A percentile compares a stretch with the other conserved stretches of the same genome.
These are phyloP conservation scores for Wickerhamomyces sp. DNA, from an alignment of 1,139 yeast genomes.

Conservation along the genomic window DNA sequence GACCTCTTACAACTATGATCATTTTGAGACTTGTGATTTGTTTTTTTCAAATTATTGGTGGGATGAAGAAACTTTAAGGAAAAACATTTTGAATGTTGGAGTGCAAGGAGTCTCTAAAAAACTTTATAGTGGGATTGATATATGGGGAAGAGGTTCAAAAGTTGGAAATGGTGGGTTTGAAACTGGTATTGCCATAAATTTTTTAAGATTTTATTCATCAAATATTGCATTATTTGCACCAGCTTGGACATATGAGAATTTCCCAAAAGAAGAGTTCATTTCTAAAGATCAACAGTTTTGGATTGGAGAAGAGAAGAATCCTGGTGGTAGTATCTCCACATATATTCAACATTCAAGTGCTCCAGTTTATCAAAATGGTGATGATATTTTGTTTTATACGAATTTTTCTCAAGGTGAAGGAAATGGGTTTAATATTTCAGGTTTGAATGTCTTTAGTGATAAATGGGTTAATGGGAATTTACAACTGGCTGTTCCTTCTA, in stretches of 20 bases:
- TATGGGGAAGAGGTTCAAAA: constrained; percentile 36
- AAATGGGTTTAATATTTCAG: constrained; percentile 23
- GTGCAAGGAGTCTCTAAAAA: constrained; percentile 28
- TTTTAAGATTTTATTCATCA: constrained; percentile 26
- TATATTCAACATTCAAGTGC: constrained; percentile 14
- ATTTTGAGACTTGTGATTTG: constrained; percentile 27
- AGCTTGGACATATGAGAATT: constrained; percentile 37
- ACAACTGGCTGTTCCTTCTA: constrained; percentile 27
- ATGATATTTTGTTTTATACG: constrained; percentile 29
- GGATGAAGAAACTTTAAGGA: constrained; percentile 28
- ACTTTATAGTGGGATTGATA: constrained; percentile 34
- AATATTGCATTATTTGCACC: constrained; percentile 37
- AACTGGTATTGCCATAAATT: constrained; percentile 28
- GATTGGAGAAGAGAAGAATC: constrained; percentile 24
- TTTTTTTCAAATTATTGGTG: constrained; percentile 39
- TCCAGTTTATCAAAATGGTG: constrained; percentile 13
- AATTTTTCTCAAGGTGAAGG: constrained; percentile 35
- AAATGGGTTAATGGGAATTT: constrained; percentile 32
- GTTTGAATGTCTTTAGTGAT: constrained; percentile 23
- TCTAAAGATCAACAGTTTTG: constrained; percentile 32
- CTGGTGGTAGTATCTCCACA: constrained; percentile 19
- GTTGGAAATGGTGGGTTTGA: constrained; percentile 36
- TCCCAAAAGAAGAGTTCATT: constrained; percentile 22
- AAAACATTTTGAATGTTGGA: constrained; percentile 31
- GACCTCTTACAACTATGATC: constrained; percentile 29